Base-by-base conservation (phyloP, 1,284 basidiomycete species). In the Termitomyces sp. region DNA sequence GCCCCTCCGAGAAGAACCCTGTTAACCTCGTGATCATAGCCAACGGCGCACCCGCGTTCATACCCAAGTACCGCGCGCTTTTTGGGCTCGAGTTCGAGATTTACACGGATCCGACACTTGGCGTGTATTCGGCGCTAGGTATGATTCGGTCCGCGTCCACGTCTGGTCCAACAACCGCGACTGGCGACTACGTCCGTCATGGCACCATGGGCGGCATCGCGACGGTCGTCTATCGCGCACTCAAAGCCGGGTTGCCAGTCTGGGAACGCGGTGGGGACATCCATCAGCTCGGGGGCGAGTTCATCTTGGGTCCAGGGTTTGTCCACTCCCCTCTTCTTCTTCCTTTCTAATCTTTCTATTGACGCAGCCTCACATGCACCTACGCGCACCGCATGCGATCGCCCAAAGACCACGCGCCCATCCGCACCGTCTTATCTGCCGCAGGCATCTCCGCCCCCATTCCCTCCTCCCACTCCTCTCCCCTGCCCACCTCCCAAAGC, bases 211-310 rank as follows among this genome's bases (percentile, higher is more conserved):
- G 82, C 26, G 88, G 88, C 9, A 78, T 88, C 40, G 80, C 85
- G 21, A 83, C 83, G 73, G 85, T 90, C 21, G 78, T 89, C 40
- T 72, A 80, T 59, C 81, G 87, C 57, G 84, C 86, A 7, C 64
- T 90, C 42, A 79, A 79, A 52, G 78, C 81, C 13, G 80, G 87
- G 34, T 85, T 92, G 82, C 89, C 90, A 0, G 74, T 94, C 9
- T 87, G 84, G 81, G 85, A 86, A 68, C 83, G 82, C 53, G 89
- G 88, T 1, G 92, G 92, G 0, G 86, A 92, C 64, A 73, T 83
- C 44, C 70, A 76, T 49, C 88, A 94, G 68, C 78, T 95, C 30
- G 93, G 93, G 15, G 93, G 93, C 24, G 93, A 95, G 71, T 94
- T 95, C 65, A 80, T 95, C 26, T 79, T 96, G 51, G 89, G 88